A percentile compares a stretch with the other conserved stretches of the same genome.
These are phyloP conservation scores for Botryotinia convoluta DNA, from an alignment of 2,329 filamentous ascomycete species.

Conservation along the genomic window DNA sequence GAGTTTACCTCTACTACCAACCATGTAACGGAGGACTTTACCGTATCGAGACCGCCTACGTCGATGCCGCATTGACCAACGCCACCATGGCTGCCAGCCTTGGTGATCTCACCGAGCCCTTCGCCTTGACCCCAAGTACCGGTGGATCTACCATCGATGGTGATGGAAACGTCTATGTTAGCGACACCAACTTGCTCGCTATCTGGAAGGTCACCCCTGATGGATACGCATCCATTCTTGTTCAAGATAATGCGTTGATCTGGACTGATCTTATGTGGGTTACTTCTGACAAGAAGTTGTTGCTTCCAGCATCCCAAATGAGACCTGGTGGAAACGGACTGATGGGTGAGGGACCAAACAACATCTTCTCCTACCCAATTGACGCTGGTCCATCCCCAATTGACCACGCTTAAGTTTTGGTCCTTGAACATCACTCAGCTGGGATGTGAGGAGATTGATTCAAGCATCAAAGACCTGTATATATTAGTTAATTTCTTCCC, in stretches of 20 bases:
- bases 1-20: conserved; percentile 41
- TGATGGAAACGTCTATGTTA: conserved; percentile 41
- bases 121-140: conserved; percentile 16
- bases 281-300: conserved; percentile 23
- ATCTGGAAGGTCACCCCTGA: conserved; percentile 25
- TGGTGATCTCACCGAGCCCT: conserved; percentile 34
- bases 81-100: conserved; percentile 35
- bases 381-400: conserved; percentile 24
- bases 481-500: neutral
- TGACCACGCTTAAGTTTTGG: conserved; percentile 13
- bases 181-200: conserved; percentile 37
- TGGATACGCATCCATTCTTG: conserved; percentile 22
- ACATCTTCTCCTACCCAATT: conserved; percentile 27
- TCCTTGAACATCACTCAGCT: neutral
- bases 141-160: conserved; percentile 33
- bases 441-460: neutral
- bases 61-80: conserved; percentile 40
- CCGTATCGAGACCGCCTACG: conserved; percentile 38
- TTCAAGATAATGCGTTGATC: conserved; percentile 23
- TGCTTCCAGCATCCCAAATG: conserved; percentile 26
- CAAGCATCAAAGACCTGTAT: neutral
- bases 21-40: conserved; percentile 40
- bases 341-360: conserved; percentile 23
- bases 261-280: conserved; percentile 29
- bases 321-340: conserved; percentile 22